A percentile compares a stretch with the other conserved stretches of the same genome.
These are phyloP conservation scores for Rhizopus delemar DNA, from an alignment of 371 early-diverging fungal genomes.

Conservation along the genomic window DNA sequence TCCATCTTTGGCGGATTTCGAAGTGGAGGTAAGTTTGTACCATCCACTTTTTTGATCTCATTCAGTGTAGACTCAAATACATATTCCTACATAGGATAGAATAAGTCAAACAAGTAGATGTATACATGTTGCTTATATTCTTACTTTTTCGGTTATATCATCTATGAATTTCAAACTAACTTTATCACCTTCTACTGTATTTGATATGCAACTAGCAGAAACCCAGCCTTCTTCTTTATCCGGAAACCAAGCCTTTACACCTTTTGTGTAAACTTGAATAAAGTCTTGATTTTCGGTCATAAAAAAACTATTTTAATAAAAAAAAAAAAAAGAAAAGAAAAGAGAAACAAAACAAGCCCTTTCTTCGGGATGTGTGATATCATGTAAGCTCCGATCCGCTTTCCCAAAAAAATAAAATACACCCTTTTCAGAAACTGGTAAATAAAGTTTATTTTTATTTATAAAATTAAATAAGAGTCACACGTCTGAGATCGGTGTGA, in stretches of 20 bases:
- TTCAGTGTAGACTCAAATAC: slow-evolving; percentile 70
- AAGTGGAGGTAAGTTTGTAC: slow-evolving; percentile 78
- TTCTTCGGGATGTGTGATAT: background rate
- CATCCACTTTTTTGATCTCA: slow-evolving; percentile 65
- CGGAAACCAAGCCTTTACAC: slow-evolving; percentile 85
- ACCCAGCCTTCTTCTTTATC: slow-evolving; percentile 87
- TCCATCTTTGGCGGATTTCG: slow-evolving; percentile 89
- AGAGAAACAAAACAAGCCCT: background rate
- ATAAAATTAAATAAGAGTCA: no score
- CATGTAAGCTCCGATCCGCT: background rate
- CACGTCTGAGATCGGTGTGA: no score
- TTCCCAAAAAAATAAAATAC: background rate
- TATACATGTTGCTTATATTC: no score
- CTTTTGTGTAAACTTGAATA: slow-evolving; percentile 64
- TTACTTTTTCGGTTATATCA: slow-evolving; percentile 57
- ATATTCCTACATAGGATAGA: slow-evolving; percentile 55
- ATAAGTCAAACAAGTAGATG: background rate
- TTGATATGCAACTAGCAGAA: slow-evolving; percentile 64
- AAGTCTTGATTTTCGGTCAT: slow-evolving; percentile 30
- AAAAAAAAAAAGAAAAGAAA: background rate
- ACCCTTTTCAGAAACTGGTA: background rate
- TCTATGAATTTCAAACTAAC: slow-evolving; percentile 63
- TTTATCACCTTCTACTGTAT: slow-evolving; percentile 49
- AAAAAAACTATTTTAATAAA: background rate
- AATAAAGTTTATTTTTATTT: no score